These are phyloP conservation scores for Diaporthe vexans DNA, from an alignment of 2,329 filamentous ascomycete species.

Conservation along the genomic window DNA sequence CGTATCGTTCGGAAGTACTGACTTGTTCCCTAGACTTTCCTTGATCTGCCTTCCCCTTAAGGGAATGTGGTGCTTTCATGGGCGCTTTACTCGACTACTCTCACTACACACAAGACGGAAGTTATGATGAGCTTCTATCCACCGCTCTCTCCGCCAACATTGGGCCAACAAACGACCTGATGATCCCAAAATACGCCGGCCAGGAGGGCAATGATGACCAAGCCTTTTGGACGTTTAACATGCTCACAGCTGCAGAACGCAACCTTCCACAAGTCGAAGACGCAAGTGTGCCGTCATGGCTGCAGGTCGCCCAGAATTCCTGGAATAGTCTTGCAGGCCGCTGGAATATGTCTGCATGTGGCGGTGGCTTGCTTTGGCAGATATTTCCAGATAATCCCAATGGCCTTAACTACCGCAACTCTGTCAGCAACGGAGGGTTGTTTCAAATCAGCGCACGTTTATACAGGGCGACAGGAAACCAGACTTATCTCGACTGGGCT, in stretches of 20 bases:
- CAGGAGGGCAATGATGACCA: slow-evolving; percentile 82
- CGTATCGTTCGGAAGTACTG: background rate
- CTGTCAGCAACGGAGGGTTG: slow-evolving; percentile 84
- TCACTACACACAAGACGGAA: slow-evolving; percentile 73
- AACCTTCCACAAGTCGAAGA: slow-evolving; percentile 73
- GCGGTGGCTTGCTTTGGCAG: slow-evolving; percentile 85
- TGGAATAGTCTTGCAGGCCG: slow-evolving; percentile 79
- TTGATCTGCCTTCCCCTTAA: slow-evolving; percentile 75
- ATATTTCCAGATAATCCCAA: slow-evolving; percentile 81
- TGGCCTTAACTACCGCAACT: slow-evolving; percentile 87
- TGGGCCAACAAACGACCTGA: slow-evolving; percentile 71
- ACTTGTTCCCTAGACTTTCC: slow-evolving; percentile 60
- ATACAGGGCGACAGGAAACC: slow-evolving; percentile 76
- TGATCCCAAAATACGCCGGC: slow-evolving; percentile 67
- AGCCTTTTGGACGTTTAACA: slow-evolving; percentile 79
- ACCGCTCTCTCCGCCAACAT: slow-evolving; percentile 71
- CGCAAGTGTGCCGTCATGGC: slow-evolving; percentile 70
- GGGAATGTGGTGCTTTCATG: slow-evolving; percentile 76
- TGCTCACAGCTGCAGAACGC: slow-evolving; percentile 77
- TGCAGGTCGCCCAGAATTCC: slow-evolving; percentile 76
- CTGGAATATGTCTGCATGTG: slow-evolving; percentile 78
- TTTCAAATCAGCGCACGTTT: slow-evolving; percentile 85
- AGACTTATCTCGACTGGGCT: slow-evolving; percentile 77
- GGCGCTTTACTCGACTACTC: slow-evolving; percentile 80
- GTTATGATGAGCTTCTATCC: slow-evolving; percentile 71